phyloP scores from a whole-genome alignment of 192 early-diverging fungal species.

The Fimicolochytrium jonesii region DNA sequence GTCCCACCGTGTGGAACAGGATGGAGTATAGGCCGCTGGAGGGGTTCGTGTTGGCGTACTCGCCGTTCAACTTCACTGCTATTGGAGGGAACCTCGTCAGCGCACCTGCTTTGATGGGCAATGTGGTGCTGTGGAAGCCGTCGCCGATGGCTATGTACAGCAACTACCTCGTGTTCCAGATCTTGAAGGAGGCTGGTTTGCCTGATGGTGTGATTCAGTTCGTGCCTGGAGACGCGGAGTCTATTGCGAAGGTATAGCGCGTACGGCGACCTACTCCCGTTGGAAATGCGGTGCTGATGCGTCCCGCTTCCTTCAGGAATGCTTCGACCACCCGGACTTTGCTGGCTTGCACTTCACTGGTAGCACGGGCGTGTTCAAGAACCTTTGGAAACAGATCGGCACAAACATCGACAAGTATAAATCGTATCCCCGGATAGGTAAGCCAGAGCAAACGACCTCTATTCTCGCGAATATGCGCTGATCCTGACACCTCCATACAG shows the following conservation, averaged over 20 bases:
- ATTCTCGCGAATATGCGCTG: conserved; percentile 4
- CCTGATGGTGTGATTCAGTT: conserved; percentile 98
- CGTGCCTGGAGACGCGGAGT: conserved; percentile 82
- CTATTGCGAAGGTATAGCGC: conserved; percentile 59
- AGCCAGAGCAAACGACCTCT: conserved; percentile 9
- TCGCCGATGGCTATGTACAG: conserved; percentile 80
- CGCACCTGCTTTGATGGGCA: conserved; percentile 96
- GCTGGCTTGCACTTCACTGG: conserved; percentile 97
- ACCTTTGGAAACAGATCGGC: conserved; percentile 87
- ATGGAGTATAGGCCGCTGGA: conserved; percentile 93
- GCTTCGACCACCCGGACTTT: conserved; percentile 87
- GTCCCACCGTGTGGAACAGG: conserved; percentile 85
- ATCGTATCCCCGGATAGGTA: conserved; percentile 84
- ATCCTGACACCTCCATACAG: conserved; percentile 28
- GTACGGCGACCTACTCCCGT: neutral
- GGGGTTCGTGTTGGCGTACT: conserved; percentile 96
- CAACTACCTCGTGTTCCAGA: conserved; percentile 86
- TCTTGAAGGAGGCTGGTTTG: conserved; percentile 91
- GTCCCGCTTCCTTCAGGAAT: conserved; percentile 30
- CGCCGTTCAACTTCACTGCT: conserved; percentile 99
- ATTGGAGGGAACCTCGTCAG: conserved; percentile 93
- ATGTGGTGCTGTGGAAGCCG: conserved; percentile 97
- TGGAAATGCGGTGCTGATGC: neutral
- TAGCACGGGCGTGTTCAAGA: conserved; percentile 86
- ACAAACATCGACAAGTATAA: conserved; percentile 88